Evolutionary conservation across 208 protist species (phyloP).

Genomic region (Crithidia brevicula): DNA sequence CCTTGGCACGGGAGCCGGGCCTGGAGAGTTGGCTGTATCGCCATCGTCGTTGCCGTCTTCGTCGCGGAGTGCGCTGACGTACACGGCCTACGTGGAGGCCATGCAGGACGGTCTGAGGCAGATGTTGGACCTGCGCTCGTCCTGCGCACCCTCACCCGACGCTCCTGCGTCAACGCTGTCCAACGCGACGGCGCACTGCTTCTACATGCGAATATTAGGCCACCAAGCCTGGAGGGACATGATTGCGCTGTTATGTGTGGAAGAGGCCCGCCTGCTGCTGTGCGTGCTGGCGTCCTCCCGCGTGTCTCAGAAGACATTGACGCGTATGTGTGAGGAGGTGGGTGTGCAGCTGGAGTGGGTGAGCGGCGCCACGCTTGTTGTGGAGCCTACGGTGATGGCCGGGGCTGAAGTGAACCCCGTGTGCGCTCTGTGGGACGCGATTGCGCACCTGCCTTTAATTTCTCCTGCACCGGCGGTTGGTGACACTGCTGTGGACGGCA

Average conservation of each 20-base stretch:
- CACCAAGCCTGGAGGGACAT: conserved; percentile 65
- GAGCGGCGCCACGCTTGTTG: conserved; percentile 49
- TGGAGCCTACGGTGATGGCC: conserved; percentile 37
- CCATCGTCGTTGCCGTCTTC: background rate
- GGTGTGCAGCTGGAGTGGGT: conserved; percentile 56
- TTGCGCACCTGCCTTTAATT: conserved; percentile 55
- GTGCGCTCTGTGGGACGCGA: conserved; percentile 51
- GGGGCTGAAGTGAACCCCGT: conserved; percentile 53
- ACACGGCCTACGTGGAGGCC: conserved; percentile 28
- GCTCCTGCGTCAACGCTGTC: too few species aligned
- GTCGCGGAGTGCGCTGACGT: conserved; percentile 6
- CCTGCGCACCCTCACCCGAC: background rate
- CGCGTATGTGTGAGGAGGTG: conserved; percentile 23
- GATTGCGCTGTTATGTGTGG: conserved; percentile 53
- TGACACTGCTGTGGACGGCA: background rate
- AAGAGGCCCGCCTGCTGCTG: conserved; percentile 55
- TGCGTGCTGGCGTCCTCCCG: conserved; percentile 65
- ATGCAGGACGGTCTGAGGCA: conserved; percentile 28
- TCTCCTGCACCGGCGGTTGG: background rate
- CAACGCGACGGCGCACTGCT: conserved; percentile 25
- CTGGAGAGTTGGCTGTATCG: background rate
- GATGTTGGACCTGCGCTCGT: conserved; percentile 20
- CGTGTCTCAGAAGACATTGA: conserved; percentile 62
- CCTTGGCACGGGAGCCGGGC: conserved; percentile 30
- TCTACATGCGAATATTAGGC: conserved; percentile 48